Evolutionary conservation across 495 filamentous ascomycete genomes (phyloP).

Genomic region (Apiosordaria backusii): DNA sequence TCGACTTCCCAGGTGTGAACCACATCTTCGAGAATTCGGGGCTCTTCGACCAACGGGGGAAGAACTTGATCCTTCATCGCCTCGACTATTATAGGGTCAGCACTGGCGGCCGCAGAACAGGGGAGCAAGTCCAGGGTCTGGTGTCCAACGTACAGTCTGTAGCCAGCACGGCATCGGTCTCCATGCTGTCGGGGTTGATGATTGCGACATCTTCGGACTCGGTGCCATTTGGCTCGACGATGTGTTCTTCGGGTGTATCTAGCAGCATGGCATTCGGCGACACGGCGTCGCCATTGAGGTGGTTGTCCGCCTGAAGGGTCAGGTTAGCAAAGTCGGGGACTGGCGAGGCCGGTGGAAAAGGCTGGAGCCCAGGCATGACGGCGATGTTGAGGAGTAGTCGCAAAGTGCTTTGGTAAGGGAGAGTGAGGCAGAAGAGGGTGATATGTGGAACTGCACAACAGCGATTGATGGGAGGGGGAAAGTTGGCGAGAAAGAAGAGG

Average conservation of each 20-base stretch:
- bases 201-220: slow-evolving; percentile 83
- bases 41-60: slow-evolving; percentile 53
- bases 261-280: slow-evolving; percentile 63
- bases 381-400: not conserved
- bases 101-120: slow-evolving; percentile 3
- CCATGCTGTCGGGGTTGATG: slow-evolving; percentile 64
- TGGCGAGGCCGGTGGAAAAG: slow-evolving; percentile 1
- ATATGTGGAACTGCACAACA: not conserved
- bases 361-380: not conserved
- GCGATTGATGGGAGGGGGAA: not conserved
- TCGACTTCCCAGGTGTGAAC: slow-evolving; percentile 82
- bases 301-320: slow-evolving; percentile 30
- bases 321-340: slow-evolving; percentile 32
- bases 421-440: not conserved
- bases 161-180: slow-evolving; percentile 45
- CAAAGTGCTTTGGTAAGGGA: not conserved
- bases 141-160: slow-evolving; percentile 62
- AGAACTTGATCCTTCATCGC: slow-evolving; percentile 80
- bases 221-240: slow-evolving; percentile 54
- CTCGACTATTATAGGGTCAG: slow-evolving; percentile 55
- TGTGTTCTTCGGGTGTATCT: slow-evolving; percentile 66
- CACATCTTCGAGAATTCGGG: slow-evolving; percentile 73
- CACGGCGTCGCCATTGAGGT: slow-evolving; percentile 34
- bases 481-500: not conserved
- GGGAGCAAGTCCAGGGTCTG: slow-evolving; percentile 16